A percentile compares a stretch with the other conserved stretches of the same genome.
Evolutionary conservation across 164 flowering plant species (phyloP).

Genomic region (Tetrastigma voinierianum): DNA sequence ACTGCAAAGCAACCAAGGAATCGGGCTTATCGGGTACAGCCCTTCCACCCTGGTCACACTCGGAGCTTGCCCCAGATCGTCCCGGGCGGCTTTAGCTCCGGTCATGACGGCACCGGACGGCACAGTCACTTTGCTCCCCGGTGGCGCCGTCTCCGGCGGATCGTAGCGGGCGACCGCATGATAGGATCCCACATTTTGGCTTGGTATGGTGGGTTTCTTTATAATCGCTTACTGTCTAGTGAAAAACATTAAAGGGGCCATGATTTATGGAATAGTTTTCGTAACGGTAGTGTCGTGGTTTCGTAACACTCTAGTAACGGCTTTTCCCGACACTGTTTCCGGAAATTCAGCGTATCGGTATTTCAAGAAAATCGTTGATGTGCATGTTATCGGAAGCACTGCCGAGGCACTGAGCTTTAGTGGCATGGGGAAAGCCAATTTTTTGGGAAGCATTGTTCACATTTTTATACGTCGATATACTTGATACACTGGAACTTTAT

Average conservation of each 20-base stretch:
- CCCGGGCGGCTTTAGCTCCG: slow-evolving; percentile 63
- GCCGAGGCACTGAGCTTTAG: slow-evolving; percentile 80
- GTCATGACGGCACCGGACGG: slow-evolving; percentile 57
- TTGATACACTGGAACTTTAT: slow-evolving; percentile 80
- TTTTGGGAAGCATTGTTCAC: slow-evolving; percentile 88
- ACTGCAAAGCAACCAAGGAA: slow-evolving; percentile 71
- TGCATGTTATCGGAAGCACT: slow-evolving; percentile 63
- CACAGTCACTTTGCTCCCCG: slow-evolving; percentile 51
- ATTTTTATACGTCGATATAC: slow-evolving; percentile 78
- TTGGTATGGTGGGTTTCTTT: slow-evolving; percentile 74
- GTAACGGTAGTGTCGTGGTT: slow-evolving; percentile 95
- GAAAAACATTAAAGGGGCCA: slow-evolving; percentile 76
- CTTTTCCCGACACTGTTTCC: slow-evolving; percentile 60
- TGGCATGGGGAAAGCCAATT: slow-evolving; percentile 40
- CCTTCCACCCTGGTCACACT: slow-evolving; percentile 76
- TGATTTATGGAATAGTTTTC: slow-evolving; percentile 88
- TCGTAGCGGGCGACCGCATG: slow-evolving; percentile 51
- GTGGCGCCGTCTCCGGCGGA: slow-evolving; percentile 69
- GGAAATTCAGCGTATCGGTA: slow-evolving; percentile 60
- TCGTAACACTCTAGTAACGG: slow-evolving; percentile 73
- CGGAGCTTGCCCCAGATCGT: slow-evolving; percentile 68
- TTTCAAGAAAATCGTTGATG: slow-evolving; percentile 76
- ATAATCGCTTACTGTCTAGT: slow-evolving; percentile 71
- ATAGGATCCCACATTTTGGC: slow-evolving; percentile 90
- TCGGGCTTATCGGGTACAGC: slow-evolving; percentile 74